These are phyloP conservation scores for Chaetomidium leptoderma DNA, from an alignment of 495 filamentous ascomycete species.

Conservation along the genomic window DNA sequence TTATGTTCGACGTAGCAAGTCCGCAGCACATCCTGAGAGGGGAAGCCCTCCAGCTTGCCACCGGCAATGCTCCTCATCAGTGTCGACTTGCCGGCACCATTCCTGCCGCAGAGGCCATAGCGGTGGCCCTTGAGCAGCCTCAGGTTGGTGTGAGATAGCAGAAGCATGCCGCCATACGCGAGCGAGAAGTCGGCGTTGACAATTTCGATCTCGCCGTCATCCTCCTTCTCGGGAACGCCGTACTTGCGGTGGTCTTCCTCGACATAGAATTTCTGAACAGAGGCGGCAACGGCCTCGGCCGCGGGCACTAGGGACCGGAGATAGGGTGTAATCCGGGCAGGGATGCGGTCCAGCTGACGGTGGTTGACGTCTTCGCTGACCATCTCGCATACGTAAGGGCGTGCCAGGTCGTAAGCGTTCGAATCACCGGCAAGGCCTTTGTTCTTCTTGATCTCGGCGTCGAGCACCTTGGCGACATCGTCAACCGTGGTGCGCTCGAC, in stretches of 20 bases:
- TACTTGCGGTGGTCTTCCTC: constrained; percentile 82
- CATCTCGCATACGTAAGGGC: constrained; percentile 77
- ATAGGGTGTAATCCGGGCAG: constrained; percentile 63
- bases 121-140: constrained; percentile 91
- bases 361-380: constrained; percentile 85
- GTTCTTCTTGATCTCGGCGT: constrained; percentile 66
- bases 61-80: constrained; percentile 94
- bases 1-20: constrained; percentile 99
- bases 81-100: constrained; percentile 96
- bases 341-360: constrained; percentile 69
- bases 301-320: constrained; percentile 64
- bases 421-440: constrained; percentile 59
- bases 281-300: constrained; percentile 56
- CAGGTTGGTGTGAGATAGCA: constrained; percentile 94
- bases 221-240: constrained; percentile 76
- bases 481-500: constrained; percentile 66
- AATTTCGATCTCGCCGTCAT: constrained; percentile 82
- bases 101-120: constrained; percentile 93
- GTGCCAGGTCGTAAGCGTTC: constrained; percentile 62
- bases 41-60: constrained; percentile 96
- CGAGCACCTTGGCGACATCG: constrained; percentile 70
- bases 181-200: constrained; percentile 98
- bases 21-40: constrained; percentile 78
- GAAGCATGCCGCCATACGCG: constrained; percentile 95
- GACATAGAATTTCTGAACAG: constrained; percentile 65